Evolutionary conservation across 345 rosid genomes (phyloP), one percentile per base, ranked within the genome.

Genomic region (Euclidium syriacum): DNA sequence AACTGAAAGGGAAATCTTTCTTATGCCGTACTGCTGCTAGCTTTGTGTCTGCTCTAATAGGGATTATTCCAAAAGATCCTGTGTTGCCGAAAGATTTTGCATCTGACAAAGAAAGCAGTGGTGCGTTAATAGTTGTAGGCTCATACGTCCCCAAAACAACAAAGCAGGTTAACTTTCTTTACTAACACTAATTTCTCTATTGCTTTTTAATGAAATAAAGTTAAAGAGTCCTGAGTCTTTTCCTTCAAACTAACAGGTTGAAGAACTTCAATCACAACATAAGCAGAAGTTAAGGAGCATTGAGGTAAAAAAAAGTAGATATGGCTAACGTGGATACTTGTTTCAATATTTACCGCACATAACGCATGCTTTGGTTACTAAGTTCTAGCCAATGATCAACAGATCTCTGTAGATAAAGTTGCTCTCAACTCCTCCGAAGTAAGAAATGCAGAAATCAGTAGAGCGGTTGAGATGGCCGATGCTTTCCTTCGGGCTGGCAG

Each of bases 131-230:
- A 22, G 85, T 89, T 76, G 96, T 92, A 41, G 98, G 98, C 29
- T 92, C 98, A 43, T 92, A 86, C 81, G 98, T 92, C 65, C 95
- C 98, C 0, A 92, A 92, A 75, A 92, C 96, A 64, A 92, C 98
- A 51, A 82, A 83, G 68, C 98, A 92, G 98, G 98, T 91, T 50
- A 11, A 44, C 32, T 33, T 46, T 48, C 38, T 11, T 44, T 42
- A 36, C 62, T 50, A 27, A 27, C 34, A 64, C 32, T 70, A 27
- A 9, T 56, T 62, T 54, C 73, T 18, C 64, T 43, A 16, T 48
- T 48, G 29, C 65, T 23, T 34, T 54, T 62, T 25, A 32, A n/a
- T 19, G 40, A 41, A 24, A 49, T 19, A 33, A 30, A 39, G 9
- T 10, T 22, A 26, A 22, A 11, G 62, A 62, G 25, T 42, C 68